phyloP scores from a whole-genome alignment of 495 filamentous ascomycete species.

The Hypoxylon intermedium region DNA sequence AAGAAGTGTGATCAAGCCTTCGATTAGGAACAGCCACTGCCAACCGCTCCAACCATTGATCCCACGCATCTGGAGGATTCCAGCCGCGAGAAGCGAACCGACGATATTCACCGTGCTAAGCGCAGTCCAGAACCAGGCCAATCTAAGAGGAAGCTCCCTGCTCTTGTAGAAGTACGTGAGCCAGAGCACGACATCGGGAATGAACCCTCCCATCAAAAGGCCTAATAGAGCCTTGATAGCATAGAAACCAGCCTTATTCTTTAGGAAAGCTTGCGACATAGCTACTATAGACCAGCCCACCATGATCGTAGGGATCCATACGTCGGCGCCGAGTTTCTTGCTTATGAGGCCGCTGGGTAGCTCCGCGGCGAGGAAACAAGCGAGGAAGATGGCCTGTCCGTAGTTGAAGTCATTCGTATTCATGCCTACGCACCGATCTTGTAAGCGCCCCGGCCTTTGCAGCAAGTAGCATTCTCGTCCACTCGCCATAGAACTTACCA shows the following conservation, averaged over 20 bases:
- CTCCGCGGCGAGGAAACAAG: conserved; percentile 56
- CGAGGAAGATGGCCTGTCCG: conserved; percentile 53
- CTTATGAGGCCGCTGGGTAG: conserved; percentile 55
- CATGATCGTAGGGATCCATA: conserved; percentile 58
- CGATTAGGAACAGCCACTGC: conserved; percentile 63
- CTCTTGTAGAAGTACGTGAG: conserved; percentile 62
- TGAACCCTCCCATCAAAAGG: conserved; percentile 58
- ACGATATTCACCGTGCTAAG: conserved; percentile 54
- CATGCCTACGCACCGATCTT: conserved; percentile 39
- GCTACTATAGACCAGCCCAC: conserved; percentile 52
- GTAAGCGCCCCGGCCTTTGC: conserved; percentile 8
- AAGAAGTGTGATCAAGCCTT: conserved; percentile 60
- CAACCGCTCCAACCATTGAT: conserved; percentile 57
- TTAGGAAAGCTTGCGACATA: conserved; percentile 51
- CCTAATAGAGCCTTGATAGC: conserved; percentile 55
- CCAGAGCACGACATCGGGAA: conserved; percentile 60
- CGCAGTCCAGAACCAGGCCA: conserved; percentile 61
- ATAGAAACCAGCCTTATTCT: conserved; percentile 48
- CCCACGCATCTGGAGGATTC: conserved; percentile 60
- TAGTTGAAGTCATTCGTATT: conserved; percentile 59
- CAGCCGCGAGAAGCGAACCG: conserved; percentile 58
- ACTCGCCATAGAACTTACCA: conserved; percentile 24
- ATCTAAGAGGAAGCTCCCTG: conserved; percentile 57
- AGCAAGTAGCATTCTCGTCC: neutral
- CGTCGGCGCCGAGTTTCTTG: conserved; percentile 57